phyloP scores from a whole-genome alignment of 192 early-diverging fungal genomes.

The Linnemannia exigua region DNA sequence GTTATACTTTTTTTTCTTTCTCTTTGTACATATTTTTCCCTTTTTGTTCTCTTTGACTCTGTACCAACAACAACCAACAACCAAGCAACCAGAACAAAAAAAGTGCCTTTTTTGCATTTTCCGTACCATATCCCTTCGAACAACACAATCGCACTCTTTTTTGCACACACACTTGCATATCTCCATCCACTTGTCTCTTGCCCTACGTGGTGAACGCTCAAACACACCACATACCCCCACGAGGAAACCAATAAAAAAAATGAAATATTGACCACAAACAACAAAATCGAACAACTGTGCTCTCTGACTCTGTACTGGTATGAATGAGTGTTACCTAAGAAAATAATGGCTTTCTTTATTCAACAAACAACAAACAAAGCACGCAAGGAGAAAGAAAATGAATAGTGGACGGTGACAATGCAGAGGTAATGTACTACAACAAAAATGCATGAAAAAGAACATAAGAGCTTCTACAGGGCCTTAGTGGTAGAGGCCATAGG shows the following conservation, averaged over 20 bases:
- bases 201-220: background rate
- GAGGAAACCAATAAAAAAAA: background rate
- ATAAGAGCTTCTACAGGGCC: too few relatives aligned
- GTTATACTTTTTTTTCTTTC: background rate
- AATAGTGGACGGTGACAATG: too few relatives aligned
- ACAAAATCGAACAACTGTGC: too few relatives aligned
- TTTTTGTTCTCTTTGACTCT: background rate
- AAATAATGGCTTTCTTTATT: background rate
- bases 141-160: background rate
- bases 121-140: background rate
- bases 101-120: background rate
- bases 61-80: background rate
- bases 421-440: too few relatives aligned
- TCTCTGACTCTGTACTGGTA: too few relatives aligned
- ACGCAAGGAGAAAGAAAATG: too few relatives aligned
- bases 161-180: background rate
- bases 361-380: too few relatives aligned
- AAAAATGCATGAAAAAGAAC: background rate
- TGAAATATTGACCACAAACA: constrained; percentile 1
- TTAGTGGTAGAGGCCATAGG: background rate
- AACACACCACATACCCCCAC: background rate
- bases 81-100: background rate
- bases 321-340: background rate
- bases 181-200: background rate
- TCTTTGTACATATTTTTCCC: background rate